Conservation (phyloP, 192 early-diverging fungal genomes). For the Pilobolus umbonatus region DNA sequence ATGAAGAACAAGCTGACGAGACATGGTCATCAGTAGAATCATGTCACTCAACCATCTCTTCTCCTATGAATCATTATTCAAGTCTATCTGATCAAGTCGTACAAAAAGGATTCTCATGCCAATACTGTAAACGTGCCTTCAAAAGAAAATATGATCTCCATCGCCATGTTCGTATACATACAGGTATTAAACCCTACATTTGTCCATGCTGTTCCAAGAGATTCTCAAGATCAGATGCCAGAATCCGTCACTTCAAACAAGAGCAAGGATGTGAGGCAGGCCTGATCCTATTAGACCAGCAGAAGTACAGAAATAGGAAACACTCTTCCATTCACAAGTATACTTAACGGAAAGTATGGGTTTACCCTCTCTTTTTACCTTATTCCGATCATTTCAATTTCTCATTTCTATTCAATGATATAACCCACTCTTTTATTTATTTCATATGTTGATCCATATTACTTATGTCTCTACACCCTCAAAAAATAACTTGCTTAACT, state of each 20-base stretch:
- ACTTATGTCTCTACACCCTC: too few relatives aligned
- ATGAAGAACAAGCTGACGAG: too few relatives aligned
- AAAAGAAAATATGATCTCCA: slow-evolving; percentile 11
- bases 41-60: too few relatives aligned
- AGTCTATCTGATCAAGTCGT: too few relatives aligned
- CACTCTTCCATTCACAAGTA: not conserved
- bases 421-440: too few relatives aligned
- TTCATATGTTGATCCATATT: too few relatives aligned
- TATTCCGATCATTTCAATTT: too few relatives aligned
- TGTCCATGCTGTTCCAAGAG: slow-evolving; percentile 18
- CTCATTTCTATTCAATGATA: too few relatives aligned
- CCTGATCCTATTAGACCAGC: not conserved
- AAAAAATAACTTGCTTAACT: too few relatives aligned
- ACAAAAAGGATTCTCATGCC: not conserved
- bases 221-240: slow-evolving; percentile 12
- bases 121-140: slow-evolving; percentile 10
- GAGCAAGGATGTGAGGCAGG: slow-evolving; percentile 5
- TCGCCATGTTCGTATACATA: slow-evolving; percentile 11
- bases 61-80: too few relatives aligned
- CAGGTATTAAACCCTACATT: slow-evolving; percentile 13
- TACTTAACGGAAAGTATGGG: too few relatives aligned
- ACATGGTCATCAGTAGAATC: too few relatives aligned
- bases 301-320: not conserved
- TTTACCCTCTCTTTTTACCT: not conserved
- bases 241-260: slow-evolving; percentile 8